Evolutionary conservation across 1,284 basidiomycete genomes (phyloP), one percentile per base, ranked within the genome.

Genomic region (Ustilago loliicola): DNA sequence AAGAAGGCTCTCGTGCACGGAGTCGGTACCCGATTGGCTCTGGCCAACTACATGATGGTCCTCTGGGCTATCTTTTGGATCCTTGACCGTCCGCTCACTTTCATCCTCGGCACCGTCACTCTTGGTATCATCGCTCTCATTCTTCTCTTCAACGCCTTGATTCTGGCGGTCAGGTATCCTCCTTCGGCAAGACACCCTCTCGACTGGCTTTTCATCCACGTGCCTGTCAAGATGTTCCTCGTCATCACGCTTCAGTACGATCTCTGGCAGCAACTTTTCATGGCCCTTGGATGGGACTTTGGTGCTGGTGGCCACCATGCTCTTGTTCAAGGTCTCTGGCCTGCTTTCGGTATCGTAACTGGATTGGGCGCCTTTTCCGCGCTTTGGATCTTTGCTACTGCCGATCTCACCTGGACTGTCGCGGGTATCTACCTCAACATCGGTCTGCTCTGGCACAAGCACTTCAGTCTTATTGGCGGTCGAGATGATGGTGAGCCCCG

Each of bases 11-110:
- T 83, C 25, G 67, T 72, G 1, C 70, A 93, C 79, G 93, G 91
- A 7, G 92, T 94, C 11, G 94, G 94, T 0, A 84, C 93, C 3
- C 89, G 92, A 1, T 89, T 96, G 50, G 92, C 95, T 0, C 84
- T 93, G 29, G 90, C 93, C 4, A 95, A 96, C 83, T 92, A 93
- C 89, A 80, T 93, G 8, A 92, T 94, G 90, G 93, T 92, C 0
- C 86, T 90, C 3, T 96, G 94, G 93, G 92, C 93, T 0, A 90
- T 95, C 47, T 88, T 91, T 74, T 95, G 92, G 90, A 92, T 94
- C 79, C 36, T 86, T 32, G 78, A 85, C 61, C 83, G 77, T 7
- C 74, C 61, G 5, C 42, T 56, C 19, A 70, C 82, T 7, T 80
- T 80, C 30, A 65, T 80, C 36, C 59, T 79, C 17, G 84, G 80